Conservation (phyloP, 192 early-diverging fungal species). For the Gonapodya prolifera region DNA sequence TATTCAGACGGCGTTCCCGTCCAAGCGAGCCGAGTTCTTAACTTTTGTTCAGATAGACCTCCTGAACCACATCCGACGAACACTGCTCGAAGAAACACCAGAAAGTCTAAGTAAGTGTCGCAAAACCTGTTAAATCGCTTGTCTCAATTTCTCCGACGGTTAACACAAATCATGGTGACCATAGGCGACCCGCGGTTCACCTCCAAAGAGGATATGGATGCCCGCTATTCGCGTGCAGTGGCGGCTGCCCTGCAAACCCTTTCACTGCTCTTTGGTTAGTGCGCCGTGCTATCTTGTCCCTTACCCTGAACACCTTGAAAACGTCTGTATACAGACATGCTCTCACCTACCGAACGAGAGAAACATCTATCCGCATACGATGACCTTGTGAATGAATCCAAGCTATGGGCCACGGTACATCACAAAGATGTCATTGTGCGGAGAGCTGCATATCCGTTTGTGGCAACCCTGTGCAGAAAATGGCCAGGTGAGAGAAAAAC, state of each 20-base stretch:
- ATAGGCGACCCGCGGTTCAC: conserved; percentile 58
- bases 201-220: conserved; percentile 58
- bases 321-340: conserved; percentile 9
- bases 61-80: conserved; percentile 50
- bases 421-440: conserved; percentile 37
- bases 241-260: conserved; percentile 44
- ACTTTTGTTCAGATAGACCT: conserved; percentile 66
- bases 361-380: conserved; percentile 25
- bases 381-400: conserved; percentile 30
- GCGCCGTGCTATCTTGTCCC: not conserved
- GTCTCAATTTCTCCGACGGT: conserved; percentile 21
- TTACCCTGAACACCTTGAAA: conserved; percentile 6
- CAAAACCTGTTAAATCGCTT: too few species aligned
- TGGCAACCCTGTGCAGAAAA: conserved; percentile 32
- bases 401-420: conserved; percentile 37
- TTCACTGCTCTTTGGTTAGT: conserved; percentile 29
- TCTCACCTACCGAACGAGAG: conserved; percentile 10
- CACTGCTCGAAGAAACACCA: conserved; percentile 58
- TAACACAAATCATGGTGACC: conserved; percentile 10
- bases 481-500: conserved; percentile 26
- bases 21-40: conserved; percentile 63
- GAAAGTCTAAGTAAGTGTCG: conserved; percentile 61
- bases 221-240: conserved; percentile 56
- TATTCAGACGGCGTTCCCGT: conserved; percentile 61
- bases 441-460: conserved; percentile 40